phyloP scores from a whole-genome alignment of 1,139 yeast genomes.

The Candida sojae region DNA sequence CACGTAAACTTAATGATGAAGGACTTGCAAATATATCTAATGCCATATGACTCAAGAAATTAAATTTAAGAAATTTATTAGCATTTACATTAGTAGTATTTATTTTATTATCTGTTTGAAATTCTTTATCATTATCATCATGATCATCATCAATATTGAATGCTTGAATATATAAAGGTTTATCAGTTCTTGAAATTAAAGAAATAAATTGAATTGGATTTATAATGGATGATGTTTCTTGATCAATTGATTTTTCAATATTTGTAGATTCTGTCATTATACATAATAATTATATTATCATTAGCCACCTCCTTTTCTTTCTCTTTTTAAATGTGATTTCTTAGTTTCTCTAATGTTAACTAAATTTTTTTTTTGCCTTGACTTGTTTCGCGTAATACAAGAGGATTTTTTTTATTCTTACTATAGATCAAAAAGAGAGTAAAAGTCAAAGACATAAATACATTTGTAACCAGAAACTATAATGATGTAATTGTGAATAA shows the following conservation, averaged over 20 bases:
- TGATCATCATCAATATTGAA: slow-evolving; percentile 28
- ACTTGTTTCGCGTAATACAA: no score
- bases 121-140: no score
- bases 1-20: slow-evolving; percentile 37
- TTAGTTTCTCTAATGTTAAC: neutral
- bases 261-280: neutral
- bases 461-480: no score
- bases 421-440: no score
- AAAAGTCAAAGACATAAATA: no score
- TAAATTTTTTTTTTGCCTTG: no score
- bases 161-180: slow-evolving; percentile 61
- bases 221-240: neutral
- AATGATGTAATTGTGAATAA: no score
- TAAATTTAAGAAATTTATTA: slow-evolving; percentile 55
- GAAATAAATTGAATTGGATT: slow-evolving; percentile 47
- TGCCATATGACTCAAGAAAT: slow-evolving; percentile 68
- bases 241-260: neutral
- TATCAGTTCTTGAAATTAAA: slow-evolving; percentile 55
- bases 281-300: no score
- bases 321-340: neutral
- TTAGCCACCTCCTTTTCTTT: neutral
- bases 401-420: no score
- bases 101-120: slow-evolving; percentile 12
- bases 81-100: slow-evolving; percentile 19
- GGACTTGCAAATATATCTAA: slow-evolving; percentile 63